phyloP scores from a whole-genome alignment of 371 early-diverging fungal genomes.

The Apophysomyces elegans region DNA sequence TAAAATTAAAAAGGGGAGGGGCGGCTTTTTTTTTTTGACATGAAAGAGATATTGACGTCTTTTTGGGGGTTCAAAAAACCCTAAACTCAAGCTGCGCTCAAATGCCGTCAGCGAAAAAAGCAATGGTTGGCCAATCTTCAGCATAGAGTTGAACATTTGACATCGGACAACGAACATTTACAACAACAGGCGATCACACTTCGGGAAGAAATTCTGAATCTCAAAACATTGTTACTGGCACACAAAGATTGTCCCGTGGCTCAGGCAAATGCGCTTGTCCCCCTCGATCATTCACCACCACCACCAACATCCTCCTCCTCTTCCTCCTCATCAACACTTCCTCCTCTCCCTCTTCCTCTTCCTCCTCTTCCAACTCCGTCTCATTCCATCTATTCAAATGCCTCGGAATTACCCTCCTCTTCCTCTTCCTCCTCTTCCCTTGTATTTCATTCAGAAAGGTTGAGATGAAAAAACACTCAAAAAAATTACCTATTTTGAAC shows the following conservation, averaged over 20 bases:
- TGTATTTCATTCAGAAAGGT: background rate
- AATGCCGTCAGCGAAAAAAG: constrained; percentile 76
- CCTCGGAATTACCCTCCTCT: background rate
- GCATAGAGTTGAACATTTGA: constrained; percentile 54
- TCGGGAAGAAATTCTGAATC: constrained; percentile 53
- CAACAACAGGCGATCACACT: constrained; percentile 49
- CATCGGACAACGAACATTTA: constrained; percentile 57
- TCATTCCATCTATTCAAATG: background rate
- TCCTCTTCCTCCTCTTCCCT: too few species aligned
- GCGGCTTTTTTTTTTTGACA: background rate
- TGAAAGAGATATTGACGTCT: too few species aligned
- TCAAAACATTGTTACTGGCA: constrained; percentile 62
- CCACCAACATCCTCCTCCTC: too few species aligned
- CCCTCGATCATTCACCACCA: background rate
- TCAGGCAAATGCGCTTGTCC: constrained; percentile 19
- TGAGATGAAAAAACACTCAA: background rate
- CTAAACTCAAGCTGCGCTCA: constrained; percentile 56
- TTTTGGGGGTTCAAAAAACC: constrained; percentile 18
- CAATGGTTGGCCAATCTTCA: constrained; percentile 65
- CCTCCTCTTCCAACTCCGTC: background rate
- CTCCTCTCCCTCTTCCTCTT: too few species aligned
- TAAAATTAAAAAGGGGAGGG: constrained; percentile 9
- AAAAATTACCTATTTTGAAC: background rate
- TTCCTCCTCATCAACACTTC: too few species aligned
- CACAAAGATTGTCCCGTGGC: constrained; percentile 67